Percentiles rank a stretch among this genome's conserved stretches.
phyloP scores from a whole-genome alignment of 2,329 filamentous ascomycete genomes.

The Neofusicoccum ribis region DNA sequence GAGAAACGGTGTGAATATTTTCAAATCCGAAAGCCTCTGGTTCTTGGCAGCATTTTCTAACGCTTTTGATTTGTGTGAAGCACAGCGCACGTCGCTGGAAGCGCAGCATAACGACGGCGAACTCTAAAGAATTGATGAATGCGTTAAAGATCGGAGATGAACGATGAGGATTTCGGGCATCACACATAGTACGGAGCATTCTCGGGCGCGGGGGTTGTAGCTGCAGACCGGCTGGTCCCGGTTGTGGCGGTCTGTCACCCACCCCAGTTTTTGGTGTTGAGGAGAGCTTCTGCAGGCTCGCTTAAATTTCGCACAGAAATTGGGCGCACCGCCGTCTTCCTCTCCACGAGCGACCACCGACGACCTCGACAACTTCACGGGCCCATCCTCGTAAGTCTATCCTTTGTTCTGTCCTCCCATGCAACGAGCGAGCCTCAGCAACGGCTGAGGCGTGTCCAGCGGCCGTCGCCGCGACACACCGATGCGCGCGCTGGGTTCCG shows the following conservation, averaged over 20 bases:
- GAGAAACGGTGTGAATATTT: too few relatives aligned
- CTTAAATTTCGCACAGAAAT: constrained; percentile 21
- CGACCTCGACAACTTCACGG: constrained; percentile 18
- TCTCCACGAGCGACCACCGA: constrained; percentile 19
- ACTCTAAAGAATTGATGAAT: too few relatives aligned
- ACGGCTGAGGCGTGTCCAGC: constrained; percentile 8
- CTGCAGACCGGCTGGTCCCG: too few relatives aligned
- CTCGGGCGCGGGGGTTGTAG: background rate
- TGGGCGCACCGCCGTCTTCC: background rate
- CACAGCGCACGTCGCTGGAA: too few relatives aligned
- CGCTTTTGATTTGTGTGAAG: too few relatives aligned
- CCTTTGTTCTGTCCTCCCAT: background rate
- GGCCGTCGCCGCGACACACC: background rate
- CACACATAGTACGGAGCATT: background rate
- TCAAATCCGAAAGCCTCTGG: too few relatives aligned
- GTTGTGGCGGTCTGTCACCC: background rate
- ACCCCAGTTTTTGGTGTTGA: constrained; percentile 17
- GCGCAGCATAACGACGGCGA: too few relatives aligned
- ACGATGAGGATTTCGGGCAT: background rate
- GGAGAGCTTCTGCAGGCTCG: constrained; percentile 12
- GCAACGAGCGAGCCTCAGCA: constrained; percentile 12
- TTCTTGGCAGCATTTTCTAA: too few relatives aligned
- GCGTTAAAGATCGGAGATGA: background rate
- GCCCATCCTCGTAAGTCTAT: constrained; percentile 16
- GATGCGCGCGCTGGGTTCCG: background rate